phyloP scores from a whole-genome alignment of 805 yeast species.

The Candida nemodendra region DNA sequence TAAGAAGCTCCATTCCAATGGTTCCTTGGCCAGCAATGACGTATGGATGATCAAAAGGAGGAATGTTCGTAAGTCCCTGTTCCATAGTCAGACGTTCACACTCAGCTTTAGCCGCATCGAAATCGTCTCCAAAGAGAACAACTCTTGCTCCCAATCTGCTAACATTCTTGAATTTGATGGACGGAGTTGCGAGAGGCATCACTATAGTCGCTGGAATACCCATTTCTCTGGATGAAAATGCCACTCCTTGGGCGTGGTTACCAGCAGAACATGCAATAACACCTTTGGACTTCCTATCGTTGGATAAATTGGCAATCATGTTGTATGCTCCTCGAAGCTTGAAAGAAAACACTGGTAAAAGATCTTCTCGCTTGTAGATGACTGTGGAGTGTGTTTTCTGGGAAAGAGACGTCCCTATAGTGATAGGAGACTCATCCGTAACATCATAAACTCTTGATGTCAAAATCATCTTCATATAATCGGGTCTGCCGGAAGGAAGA shows the following conservation, averaged over 20 bases:
- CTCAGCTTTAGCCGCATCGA: constrained; percentile 92
- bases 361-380: constrained; percentile 84
- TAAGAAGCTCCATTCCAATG: constrained; percentile 85
- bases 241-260: constrained; percentile 99
- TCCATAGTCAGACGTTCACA: constrained; percentile 69
- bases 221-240: constrained; percentile 80
- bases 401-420: constrained; percentile 71
- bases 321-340: constrained; percentile 97
- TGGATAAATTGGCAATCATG: constrained; percentile 84
- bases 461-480: constrained; percentile 84
- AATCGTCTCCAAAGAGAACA: constrained; percentile 89
- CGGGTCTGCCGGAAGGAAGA: constrained; percentile 70
- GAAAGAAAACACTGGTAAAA: constrained; percentile 92
- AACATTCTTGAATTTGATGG: constrained; percentile 90
- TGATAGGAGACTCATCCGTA: constrained; percentile 84
- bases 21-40: constrained; percentile 99
- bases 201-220: constrained; percentile 94
- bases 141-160: constrained; percentile 92
- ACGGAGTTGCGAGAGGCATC: constrained; percentile 97
- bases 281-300: constrained; percentile 69
- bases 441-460: constrained; percentile 96
- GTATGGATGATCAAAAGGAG: constrained; percentile 98
- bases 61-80: constrained; percentile 81
- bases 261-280: constrained; percentile 99
- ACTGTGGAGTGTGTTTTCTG: constrained; percentile 75